Percentiles rank a stretch among this genome's conserved stretches.
Conservation (phyloP, 208 protist genomes). For the Angomonas ambiguus region DNA sequence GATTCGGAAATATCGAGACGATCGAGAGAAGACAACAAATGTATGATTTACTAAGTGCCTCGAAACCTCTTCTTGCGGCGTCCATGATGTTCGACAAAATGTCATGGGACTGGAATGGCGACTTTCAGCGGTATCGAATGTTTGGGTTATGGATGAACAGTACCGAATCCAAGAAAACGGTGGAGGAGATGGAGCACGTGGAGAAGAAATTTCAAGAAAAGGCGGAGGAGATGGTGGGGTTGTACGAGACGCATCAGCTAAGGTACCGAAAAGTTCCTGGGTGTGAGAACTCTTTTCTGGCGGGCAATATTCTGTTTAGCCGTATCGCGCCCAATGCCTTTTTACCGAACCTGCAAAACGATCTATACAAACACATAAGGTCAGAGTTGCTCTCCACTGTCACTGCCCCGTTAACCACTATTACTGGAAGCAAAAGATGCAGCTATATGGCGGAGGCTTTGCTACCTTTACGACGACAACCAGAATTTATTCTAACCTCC, state of each 20-base stretch:
- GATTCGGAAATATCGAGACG: slow-evolving; percentile 9
- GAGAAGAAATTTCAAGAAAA: slow-evolving; percentile 25
- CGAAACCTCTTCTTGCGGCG: slow-evolving; percentile 27
- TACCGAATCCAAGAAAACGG: slow-evolving; percentile 13
- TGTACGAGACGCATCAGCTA: slow-evolving; percentile 4
- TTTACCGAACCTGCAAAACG: slow-evolving; percentile 25
- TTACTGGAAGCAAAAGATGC: slow-evolving; percentile 19
- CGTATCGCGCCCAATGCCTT: slow-evolving; percentile 23
- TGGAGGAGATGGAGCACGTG: slow-evolving; percentile 8
- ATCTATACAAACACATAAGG: slow-evolving; percentile 20
- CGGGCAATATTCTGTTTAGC: slow-evolving; percentile 49
- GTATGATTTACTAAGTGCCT: slow-evolving; percentile 29
- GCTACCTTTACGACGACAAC: slow-evolving; percentile 37
- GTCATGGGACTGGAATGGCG: slow-evolving; percentile 43
- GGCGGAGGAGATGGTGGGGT: slow-evolving; percentile 12
- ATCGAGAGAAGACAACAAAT: slow-evolving; percentile 20
- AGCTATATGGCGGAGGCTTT: slow-evolving; percentile 46
- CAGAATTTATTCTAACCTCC: slow-evolving; percentile 25
- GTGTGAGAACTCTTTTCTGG: slow-evolving; percentile 40
- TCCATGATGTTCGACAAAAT: slow-evolving; percentile 27
- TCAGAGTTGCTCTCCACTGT: slow-evolving; percentile 16
- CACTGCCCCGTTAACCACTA: slow-evolving; percentile 27
- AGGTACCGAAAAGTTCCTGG: slow-evolving; percentile 5
- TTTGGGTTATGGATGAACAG: slow-evolving; percentile 24
- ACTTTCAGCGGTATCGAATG: slow-evolving; percentile 37